These are phyloP conservation scores for Hypoxylon subgilvum DNA, from an alignment of 495 filamentous ascomycete species.

Conservation along the genomic window DNA sequence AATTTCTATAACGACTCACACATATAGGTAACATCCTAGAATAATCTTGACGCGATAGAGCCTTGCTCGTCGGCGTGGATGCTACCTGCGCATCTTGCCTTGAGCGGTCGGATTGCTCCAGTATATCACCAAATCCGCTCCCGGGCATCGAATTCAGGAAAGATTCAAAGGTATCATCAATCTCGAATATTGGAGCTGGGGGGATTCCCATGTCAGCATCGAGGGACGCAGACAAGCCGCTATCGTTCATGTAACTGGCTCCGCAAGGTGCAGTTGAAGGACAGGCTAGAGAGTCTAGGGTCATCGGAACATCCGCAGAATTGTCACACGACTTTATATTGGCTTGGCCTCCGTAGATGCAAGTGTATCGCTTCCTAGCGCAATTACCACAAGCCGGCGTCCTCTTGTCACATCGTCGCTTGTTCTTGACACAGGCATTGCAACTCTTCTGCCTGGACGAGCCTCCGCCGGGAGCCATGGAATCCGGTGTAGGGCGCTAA, in stretches of 20 bases:
- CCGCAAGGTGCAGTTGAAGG: background rate
- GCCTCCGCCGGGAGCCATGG: slow-evolving; percentile 20
- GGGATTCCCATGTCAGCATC: background rate
- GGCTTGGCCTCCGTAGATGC: slow-evolving; percentile 35
- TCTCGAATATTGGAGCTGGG: slow-evolving; percentile 4
- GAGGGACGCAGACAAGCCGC: background rate
- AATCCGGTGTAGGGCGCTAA: background rate
- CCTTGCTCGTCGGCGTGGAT: slow-evolving; percentile 4
- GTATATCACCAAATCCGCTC: background rate
- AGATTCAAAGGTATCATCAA: slow-evolving; percentile 17
- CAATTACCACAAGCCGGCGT: slow-evolving; percentile 45
- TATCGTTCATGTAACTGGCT: background rate
- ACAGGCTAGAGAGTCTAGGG: slow-evolving; percentile 8
- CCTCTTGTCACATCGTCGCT: slow-evolving; percentile 47
- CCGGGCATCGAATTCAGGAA: slow-evolving; percentile 11
- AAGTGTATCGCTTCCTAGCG: slow-evolving; percentile 38
- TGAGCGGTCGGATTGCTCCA: background rate
- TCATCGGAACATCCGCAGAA: slow-evolving; percentile 11
- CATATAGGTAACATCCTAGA: slow-evolving; percentile 37
- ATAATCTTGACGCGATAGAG: slow-evolving; percentile 21
- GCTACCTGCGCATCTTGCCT: slow-evolving; percentile 1
- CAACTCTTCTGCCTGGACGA: slow-evolving; percentile 47
- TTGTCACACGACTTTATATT: slow-evolving; percentile 4
- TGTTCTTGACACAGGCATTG: slow-evolving; percentile 46
- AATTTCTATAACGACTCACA: slow-evolving; percentile 20